Conservation (phyloP, 176 grass and related monocot species). For the Oryza officinalis region DNA sequence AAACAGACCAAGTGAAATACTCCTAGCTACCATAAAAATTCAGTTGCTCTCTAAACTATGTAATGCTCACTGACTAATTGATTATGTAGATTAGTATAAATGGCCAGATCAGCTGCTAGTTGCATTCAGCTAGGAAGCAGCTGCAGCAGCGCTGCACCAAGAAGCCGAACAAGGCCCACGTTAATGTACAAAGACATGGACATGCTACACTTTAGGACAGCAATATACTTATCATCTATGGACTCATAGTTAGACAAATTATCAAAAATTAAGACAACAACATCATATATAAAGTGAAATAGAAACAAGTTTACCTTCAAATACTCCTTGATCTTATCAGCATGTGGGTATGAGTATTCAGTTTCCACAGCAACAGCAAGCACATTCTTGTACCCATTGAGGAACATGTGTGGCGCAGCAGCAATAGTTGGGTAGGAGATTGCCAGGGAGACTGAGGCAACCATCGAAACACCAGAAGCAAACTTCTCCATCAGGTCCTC, state of each 20-base stretch:
- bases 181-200: not conserved
- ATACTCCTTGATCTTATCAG: constrained; percentile 90
- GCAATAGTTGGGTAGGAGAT: constrained; percentile 77
- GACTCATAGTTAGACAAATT: not conserved
- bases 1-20: not conserved
- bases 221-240: not conserved
- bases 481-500: constrained; percentile 73
- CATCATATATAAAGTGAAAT: not conserved
- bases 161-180: not conserved
- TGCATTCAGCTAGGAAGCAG: no score
- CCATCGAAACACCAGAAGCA: constrained; percentile 64
- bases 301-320: constrained; percentile 52
- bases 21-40: not conserved
- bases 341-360: constrained; percentile 67
- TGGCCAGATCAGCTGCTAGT: no score
- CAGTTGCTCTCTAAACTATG: not conserved
- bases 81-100: not conserved
- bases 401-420: constrained; percentile 80
- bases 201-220: not conserved
- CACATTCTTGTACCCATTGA: constrained; percentile 89
- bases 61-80: not conserved
- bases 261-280: not conserved
- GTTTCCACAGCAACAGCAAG: constrained; percentile 83
- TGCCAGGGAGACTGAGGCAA: constrained; percentile 67
- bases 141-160: no score